A percentile compares a stretch with the other conserved stretches of the same genome.
Conservation (phyloP, 768 basidiomycete species). For the Calvatia gigantea region DNA sequence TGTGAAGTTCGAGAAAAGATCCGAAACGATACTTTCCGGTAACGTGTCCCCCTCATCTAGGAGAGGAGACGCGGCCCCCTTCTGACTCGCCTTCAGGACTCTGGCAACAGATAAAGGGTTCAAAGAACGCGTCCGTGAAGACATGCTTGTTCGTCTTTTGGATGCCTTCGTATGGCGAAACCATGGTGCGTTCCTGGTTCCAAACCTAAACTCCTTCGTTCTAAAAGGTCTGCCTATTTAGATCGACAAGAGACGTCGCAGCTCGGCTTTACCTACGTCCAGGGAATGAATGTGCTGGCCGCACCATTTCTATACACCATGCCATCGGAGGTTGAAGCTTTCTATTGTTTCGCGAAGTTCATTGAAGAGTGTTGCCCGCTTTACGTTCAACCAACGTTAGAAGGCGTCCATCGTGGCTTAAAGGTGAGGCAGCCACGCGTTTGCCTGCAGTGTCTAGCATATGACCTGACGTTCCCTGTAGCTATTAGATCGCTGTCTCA, state of each 20-base stretch:
- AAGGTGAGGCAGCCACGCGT: conserved; percentile 53
- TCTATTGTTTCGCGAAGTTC: conserved; percentile 94
- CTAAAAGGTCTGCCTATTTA: conserved; percentile 22
- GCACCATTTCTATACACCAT: conserved; percentile 97
- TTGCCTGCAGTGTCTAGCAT: background rate
- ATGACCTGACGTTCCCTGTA: conserved; percentile 25
- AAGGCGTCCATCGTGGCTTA: conserved; percentile 92
- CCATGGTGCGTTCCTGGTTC: conserved; percentile 50
- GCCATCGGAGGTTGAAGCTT: conserved; percentile 98
- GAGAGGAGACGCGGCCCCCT: background rate
- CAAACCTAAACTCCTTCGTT: background rate
- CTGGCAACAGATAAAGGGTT: conserved; percentile 97
- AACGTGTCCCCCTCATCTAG: background rate
- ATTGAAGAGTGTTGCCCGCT: conserved; percentile 93
- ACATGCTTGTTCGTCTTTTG: conserved; percentile 92
- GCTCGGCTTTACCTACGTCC: conserved; percentile 92
- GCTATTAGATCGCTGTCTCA: conserved; percentile 91
- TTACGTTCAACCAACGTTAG: conserved; percentile 95
- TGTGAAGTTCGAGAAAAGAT: conserved; percentile 91
- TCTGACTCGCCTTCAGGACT: conserved; percentile 48
- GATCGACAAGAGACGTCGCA: conserved; percentile 77
- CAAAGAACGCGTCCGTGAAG: conserved; percentile 94
- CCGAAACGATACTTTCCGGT: conserved; percentile 96
- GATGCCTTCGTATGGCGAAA: conserved; percentile 99
- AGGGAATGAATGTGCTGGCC: conserved; percentile 98